A percentile compares a stretch with the other conserved stretches of the same genome.
These are phyloP conservation scores for Aspergillus awamori DNA, from an alignment of 2,329 filamentous ascomycete genomes.

Conservation along the genomic window DNA sequence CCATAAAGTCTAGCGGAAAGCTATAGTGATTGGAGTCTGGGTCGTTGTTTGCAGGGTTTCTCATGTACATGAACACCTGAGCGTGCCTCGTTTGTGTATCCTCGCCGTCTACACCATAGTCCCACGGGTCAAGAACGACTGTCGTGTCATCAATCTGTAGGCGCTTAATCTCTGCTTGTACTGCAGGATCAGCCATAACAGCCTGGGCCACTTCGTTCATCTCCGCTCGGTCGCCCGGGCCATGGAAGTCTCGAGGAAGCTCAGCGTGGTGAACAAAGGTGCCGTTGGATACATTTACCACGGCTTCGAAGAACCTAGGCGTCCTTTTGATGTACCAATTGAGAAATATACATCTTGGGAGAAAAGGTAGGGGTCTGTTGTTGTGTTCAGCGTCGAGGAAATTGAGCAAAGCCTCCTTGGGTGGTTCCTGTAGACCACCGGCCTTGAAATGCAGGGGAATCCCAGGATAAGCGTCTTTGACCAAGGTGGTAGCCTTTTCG, in stretches of 20 bases:
- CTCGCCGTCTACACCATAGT: slow-evolving; percentile 1
- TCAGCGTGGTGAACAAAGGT: not conserved
- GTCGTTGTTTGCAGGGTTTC: not conserved
- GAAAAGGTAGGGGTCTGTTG: not conserved
- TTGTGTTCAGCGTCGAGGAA: not conserved
- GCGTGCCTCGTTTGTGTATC: not conserved
- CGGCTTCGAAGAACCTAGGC: not conserved
- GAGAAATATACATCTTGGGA: not conserved
- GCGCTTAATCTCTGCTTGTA: not conserved
- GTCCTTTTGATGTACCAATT: not conserved
- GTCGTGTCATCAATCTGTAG: not conserved
- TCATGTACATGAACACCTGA: slow-evolving; percentile 11
- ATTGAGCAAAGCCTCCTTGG: not conserved
- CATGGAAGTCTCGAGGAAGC: not conserved
- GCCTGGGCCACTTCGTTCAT: not conserved
- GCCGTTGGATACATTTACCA: not conserved
- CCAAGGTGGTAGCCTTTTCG: not conserved
- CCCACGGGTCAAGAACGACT: slow-evolving; percentile 11
- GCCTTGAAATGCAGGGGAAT: not conserved
- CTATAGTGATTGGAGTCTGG: slow-evolving; percentile 60
- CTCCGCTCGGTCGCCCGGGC: not conserved
- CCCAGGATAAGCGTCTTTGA: not conserved
- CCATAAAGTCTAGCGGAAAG: slow-evolving; percentile 57
- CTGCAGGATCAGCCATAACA: not conserved
- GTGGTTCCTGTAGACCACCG: not conserved